These are phyloP conservation scores for Martiniozyma abietophila DNA, from an alignment of 805 yeast genomes.

Conservation along the genomic window DNA sequence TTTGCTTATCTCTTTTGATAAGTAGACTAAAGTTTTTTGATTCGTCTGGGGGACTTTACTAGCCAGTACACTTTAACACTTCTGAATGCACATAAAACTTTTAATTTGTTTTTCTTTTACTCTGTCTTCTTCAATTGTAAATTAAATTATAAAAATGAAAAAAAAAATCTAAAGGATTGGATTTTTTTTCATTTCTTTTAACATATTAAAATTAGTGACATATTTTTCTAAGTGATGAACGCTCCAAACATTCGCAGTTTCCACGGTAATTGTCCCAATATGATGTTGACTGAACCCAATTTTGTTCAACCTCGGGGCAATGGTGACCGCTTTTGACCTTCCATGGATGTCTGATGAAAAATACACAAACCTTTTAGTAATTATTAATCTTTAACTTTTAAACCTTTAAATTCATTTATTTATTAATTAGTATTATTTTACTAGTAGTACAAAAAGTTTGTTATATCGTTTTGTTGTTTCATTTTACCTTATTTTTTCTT, in stretches of 20 bases:
- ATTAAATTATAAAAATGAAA: too few relatives aligned
- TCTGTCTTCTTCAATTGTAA: neutral
- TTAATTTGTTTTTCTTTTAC: neutral
- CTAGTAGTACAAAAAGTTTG: too few relatives aligned
- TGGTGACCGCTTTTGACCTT: slow-evolving; percentile 86
- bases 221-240: slow-evolving; percentile 53
- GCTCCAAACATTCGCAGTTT: slow-evolving; percentile 87
- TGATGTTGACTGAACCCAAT: slow-evolving; percentile 52
- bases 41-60: slow-evolving; percentile 51
- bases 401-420: neutral
- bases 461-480: neutral
- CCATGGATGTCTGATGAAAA: slow-evolving; percentile 85
- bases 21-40: too few relatives aligned
- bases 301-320: slow-evolving; percentile 44
- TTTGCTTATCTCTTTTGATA: too few relatives aligned
- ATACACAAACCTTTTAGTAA: slow-evolving; percentile 1
- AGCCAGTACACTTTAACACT: slow-evolving; percentile 73
- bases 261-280: slow-evolving; percentile 81
- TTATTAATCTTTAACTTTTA: slow-evolving; percentile 8
- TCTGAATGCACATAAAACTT: slow-evolving; percentile 43
- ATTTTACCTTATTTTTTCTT: neutral
- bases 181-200: neutral
- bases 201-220: neutral
- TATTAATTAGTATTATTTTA: too few relatives aligned
- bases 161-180: slow-evolving; percentile 7